These are phyloP conservation scores for Cyclostephanos invisitatus DNA, from an alignment of 108 stramenopile genomes.

Conservation along the genomic window DNA sequence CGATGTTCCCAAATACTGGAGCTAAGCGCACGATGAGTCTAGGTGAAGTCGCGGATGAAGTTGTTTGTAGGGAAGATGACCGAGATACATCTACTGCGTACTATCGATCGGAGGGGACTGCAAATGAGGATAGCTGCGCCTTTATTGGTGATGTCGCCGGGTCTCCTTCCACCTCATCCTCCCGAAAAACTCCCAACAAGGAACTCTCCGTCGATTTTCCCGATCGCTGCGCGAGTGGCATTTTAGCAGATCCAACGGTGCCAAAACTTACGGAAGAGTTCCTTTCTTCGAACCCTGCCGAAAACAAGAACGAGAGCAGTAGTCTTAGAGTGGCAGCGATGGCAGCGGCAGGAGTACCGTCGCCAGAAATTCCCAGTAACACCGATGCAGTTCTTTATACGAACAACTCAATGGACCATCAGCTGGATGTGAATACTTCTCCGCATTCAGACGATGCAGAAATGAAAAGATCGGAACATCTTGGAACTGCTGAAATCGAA, in stretches of 20 bases:
- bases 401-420: not conserved
- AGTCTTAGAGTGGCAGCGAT: not conserved
- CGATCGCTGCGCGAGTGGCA: no score
- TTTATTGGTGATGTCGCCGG: not conserved
- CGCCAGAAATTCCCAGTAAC: not conserved
- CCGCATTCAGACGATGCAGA: not conserved
- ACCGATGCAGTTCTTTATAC: not conserved
- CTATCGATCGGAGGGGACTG: conserved; percentile 33
- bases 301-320: not conserved
- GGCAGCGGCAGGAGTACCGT: not conserved
- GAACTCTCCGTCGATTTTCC: not conserved
- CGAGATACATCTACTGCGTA: conserved; percentile 39
- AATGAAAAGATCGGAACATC: conserved; percentile 6
- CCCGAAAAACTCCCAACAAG: not conserved
- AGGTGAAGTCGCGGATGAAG: not conserved
- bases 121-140: conserved; percentile 7
- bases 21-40: not conserved
- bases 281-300: not conserved
- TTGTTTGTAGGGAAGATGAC: conserved; percentile 27
- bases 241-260: not conserved
- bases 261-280: not conserved
- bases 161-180: not conserved
- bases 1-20: not conserved
- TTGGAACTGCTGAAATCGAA: conserved; percentile 3
- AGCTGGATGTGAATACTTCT: not conserved